Percentiles rank a stretch among this genome's conserved stretches.
These are phyloP conservation scores for Gastrolobium villosum DNA, from an alignment of 306 rosid species.

Conservation along the genomic window DNA sequence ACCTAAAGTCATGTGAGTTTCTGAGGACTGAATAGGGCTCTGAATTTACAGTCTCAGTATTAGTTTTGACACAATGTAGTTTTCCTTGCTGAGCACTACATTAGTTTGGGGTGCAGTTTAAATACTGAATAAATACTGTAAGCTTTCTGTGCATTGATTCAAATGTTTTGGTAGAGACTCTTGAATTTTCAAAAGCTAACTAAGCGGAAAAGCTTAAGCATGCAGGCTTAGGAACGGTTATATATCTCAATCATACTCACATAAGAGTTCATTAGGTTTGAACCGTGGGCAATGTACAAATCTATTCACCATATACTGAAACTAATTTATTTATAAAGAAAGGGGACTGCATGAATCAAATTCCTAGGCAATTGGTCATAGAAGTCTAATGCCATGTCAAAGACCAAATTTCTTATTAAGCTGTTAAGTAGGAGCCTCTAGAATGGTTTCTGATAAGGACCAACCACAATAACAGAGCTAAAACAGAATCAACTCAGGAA, in stretches of 20 bases:
- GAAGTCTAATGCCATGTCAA: too few relatives aligned
- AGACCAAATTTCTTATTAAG: too few relatives aligned
- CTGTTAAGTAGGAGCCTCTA: too few relatives aligned
- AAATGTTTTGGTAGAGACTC: conserved; percentile 24
- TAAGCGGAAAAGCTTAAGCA: conserved; percentile 11
- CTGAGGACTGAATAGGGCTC: conserved; percentile 31
- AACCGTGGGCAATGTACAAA: not conserved
- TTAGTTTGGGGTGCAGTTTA: conserved; percentile 30
- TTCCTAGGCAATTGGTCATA: too few relatives aligned
- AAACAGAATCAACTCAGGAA: too few relatives aligned
- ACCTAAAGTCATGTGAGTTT: conserved; percentile 97
- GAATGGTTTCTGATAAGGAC: too few relatives aligned
- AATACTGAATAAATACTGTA: conserved; percentile 32
- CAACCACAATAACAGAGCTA: too few relatives aligned
- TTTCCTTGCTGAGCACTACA: conserved; percentile 23
- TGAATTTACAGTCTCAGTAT: conserved; percentile 24
- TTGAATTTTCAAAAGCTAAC: conserved; percentile 1
- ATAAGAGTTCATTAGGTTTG: too few relatives aligned
- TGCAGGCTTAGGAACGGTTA: not conserved
- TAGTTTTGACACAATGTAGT: conserved; percentile 30
- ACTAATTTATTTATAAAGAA: too few relatives aligned
- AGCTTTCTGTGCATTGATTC: conserved; percentile 39
- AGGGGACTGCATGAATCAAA: too few relatives aligned
- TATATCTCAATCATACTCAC: not conserved
- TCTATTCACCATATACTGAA: too few relatives aligned